Evolutionary conservation across 345 rosid genomes (phyloP).

Genomic region (Salix brachista): DNA sequence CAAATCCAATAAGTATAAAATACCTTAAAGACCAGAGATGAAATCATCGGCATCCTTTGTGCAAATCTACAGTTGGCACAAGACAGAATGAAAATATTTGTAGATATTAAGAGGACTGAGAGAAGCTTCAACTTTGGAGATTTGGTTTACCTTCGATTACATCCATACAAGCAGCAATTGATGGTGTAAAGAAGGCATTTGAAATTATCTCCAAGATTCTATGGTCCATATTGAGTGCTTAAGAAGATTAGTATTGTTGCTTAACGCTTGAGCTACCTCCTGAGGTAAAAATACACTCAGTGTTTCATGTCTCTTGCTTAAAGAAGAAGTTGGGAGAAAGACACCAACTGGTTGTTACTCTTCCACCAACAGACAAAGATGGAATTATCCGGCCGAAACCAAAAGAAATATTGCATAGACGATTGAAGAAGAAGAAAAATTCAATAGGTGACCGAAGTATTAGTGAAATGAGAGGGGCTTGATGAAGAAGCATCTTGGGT

Average conservation of each 20-base stretch:
- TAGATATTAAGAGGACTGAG: no score
- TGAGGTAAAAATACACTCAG: neutral
- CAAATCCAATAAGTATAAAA: neutral
- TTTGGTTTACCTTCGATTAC: neutral
- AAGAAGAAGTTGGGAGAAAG: neutral
- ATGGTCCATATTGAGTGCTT: neutral
- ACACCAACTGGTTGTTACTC: no score
- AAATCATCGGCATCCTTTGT: no score
- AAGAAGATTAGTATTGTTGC: neutral
- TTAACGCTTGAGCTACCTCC: neutral
- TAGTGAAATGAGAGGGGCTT: no score
- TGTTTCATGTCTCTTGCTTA: slow-evolving; percentile 1
- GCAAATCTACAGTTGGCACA: no score
- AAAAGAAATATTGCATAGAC: no score
- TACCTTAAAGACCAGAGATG: neutral
- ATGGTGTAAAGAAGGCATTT: neutral
- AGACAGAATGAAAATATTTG: no score
- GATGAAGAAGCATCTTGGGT: no score
- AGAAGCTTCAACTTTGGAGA: neutral
- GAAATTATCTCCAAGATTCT: neutral
- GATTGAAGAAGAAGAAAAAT: no score
- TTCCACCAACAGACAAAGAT: no score
- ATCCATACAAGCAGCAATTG: neutral
- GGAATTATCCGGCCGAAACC: no score
- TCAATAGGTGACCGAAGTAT: no score